A percentile compares a stretch with the other conserved stretches of the same genome.
phyloP scores from a whole-genome alignment of 2,329 filamentous ascomycete genomes.

The Aureobasidium uvarum region DNA sequence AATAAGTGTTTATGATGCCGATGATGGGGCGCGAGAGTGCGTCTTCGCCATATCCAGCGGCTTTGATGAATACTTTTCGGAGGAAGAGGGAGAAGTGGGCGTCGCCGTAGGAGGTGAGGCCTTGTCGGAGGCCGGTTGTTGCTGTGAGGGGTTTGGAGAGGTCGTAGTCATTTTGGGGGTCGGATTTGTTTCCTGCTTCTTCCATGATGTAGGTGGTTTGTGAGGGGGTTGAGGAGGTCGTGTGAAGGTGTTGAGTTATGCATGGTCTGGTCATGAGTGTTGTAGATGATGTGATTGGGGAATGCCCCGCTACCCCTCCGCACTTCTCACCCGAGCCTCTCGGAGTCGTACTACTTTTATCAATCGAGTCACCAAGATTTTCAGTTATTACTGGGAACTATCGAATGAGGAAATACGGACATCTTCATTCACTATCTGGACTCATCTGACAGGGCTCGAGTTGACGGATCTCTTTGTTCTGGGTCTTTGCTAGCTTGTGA shows the following conservation, averaged over 20 bases:
- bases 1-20: conserved; percentile 73
- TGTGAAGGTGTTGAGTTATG: neutral
- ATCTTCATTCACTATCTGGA: no score
- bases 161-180: conserved; percentile 53
- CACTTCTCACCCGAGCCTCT: conserved; percentile 10
- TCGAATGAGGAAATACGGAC: no score
- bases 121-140: conserved; percentile 58
- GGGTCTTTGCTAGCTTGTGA: no score
- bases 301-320: conserved; percentile 12
- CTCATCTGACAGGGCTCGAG: no score
- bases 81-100: conserved; percentile 73
- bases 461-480: no score
- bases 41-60: conserved; percentile 69
- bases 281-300: conserved; percentile 1
- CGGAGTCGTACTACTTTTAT: no score
- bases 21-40: conserved; percentile 68
- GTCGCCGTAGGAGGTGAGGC: conserved; percentile 68
- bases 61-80: conserved; percentile 75
- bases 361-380: no score
- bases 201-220: neutral
- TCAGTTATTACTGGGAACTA: no score
- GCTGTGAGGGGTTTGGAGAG: conserved; percentile 54
- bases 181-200: neutral
- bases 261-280: neutral
- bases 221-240: neutral